Percentiles rank a stretch among this genome's conserved stretches.
Evolutionary conservation across 305 asterid genomes (phyloP).

Genomic region (Fraxinus floribunda): DNA sequence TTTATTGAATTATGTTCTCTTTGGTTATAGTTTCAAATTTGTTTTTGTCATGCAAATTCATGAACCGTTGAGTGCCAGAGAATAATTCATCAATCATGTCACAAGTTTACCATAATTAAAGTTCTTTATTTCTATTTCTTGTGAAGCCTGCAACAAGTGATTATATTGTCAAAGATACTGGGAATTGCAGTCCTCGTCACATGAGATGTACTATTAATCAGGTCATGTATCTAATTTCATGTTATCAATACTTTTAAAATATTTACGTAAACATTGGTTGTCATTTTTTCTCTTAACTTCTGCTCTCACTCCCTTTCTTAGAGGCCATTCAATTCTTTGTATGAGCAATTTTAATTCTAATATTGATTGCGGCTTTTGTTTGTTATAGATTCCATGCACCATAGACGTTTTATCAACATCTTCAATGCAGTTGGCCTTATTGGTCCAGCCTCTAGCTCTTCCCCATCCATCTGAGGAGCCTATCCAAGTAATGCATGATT

Average conservation of each 20-base stretch:
- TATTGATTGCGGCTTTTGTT: conserved; percentile 11
- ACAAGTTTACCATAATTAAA: background rate
- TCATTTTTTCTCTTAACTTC: background rate
- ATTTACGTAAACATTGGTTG: background rate
- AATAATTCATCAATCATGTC: conserved; percentile 3
- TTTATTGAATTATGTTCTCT: conserved; percentile 9
- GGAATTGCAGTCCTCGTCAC: conserved; percentile 99
- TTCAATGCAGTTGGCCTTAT: conserved; percentile 88
- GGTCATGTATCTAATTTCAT: conserved; percentile 42
- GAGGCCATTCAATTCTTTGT: background rate
- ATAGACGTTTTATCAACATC: conserved; percentile 93
- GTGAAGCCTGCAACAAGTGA: conserved; percentile 96
- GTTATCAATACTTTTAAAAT: conserved; percentile 5
- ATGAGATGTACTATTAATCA: conserved; percentile 94
- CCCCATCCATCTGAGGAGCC: conserved; percentile 98
- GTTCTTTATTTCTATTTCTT: conserved; percentile 27
- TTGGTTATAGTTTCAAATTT: conserved; percentile 17
- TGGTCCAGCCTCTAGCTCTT: conserved; percentile 98
- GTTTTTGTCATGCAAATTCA: conserved; percentile 22
- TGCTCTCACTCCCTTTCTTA: background rate
- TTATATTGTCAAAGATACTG: conserved; percentile 86
- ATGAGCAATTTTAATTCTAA: background rate
- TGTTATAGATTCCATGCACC: conserved; percentile 85
- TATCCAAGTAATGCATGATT: conserved; percentile 63
- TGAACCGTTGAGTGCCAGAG: conserved; percentile 11